Conservation (phyloP, 306 rosid genomes). For the Macrotyloma uniflorum region DNA sequence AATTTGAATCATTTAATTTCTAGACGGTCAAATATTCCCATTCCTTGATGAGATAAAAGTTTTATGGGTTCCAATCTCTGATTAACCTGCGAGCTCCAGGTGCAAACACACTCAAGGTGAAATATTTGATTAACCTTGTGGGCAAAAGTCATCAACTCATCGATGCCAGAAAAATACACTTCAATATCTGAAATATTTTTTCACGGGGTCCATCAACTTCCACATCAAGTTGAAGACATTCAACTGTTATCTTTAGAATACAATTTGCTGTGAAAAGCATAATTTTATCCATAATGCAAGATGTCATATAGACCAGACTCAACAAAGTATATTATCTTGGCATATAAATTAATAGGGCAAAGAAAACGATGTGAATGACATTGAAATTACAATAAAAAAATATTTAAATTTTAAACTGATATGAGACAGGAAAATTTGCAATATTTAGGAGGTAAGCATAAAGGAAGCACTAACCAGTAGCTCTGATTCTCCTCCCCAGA, state of each 20-base stretch:
- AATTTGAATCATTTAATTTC: not conserved
- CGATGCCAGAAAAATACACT: conserved; percentile 19
- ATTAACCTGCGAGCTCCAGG: not conserved
- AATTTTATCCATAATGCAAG: not conserved
- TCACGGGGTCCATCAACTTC: not conserved
- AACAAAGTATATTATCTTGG: conserved; percentile 5
- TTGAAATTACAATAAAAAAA: not conserved
- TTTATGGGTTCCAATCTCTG: not conserved
- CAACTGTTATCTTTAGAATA: conserved; percentile 5
- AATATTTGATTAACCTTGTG: conserved; percentile 14
- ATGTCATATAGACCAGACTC: not conserved
- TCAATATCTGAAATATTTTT: conserved; percentile 8
- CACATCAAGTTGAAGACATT: conserved; percentile 10
- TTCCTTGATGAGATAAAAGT: not conserved
- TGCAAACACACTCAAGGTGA: not conserved
- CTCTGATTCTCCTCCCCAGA: conserved; percentile 99
- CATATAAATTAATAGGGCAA: not conserved
- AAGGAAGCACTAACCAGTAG: conserved; percentile 68
- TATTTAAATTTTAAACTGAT: not conserved
- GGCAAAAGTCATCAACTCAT: not conserved
- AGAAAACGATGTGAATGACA: not conserved
- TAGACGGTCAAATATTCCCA: not conserved
- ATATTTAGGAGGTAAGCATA: conserved; percentile 15
- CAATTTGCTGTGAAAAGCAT: not conserved
- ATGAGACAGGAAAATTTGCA: not conserved